A percentile compares a stretch with the other conserved stretches of the same genome.
phyloP scores from a whole-genome alignment of 2,329 filamentous ascomycete species.

The Pestalotiopsis sp. region DNA sequence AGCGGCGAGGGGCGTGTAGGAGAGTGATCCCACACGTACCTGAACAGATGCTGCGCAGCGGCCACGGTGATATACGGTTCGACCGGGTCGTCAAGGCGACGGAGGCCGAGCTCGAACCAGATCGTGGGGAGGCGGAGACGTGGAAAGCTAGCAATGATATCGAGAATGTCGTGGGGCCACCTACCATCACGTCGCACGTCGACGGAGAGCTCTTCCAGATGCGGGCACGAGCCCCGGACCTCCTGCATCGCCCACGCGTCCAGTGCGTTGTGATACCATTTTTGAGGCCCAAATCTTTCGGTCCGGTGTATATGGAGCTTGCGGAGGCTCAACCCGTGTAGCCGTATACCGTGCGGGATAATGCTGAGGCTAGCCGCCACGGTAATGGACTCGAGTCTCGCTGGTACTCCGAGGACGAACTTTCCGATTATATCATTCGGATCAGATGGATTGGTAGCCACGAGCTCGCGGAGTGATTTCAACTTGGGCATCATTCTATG shows the following conservation, averaged over 20 bases:
- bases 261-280: neutral
- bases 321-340: constrained; percentile 9
- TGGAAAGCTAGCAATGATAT: constrained; percentile 10
- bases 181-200: constrained; percentile 8
- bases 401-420: constrained; percentile 7
- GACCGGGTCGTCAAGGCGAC: neutral
- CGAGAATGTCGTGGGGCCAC: constrained; percentile 14
- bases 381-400: constrained; percentile 8
- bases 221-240: constrained; percentile 12
- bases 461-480: neutral
- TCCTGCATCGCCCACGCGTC: constrained; percentile 1
- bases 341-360: neutral
- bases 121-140: constrained; percentile 12
- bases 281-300: neutral
- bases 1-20: neutral
- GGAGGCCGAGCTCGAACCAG: constrained; percentile 15
- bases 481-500: neutral
- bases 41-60: constrained; percentile 2
- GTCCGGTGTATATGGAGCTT: constrained; percentile 8
- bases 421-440: neutral
- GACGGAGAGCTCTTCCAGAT: constrained; percentile 12
- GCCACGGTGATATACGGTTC: constrained; percentile 14
- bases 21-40: neutral
- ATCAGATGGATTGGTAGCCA: neutral
- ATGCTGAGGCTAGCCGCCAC: neutral